Conservation (phyloP, 176 grass and related monocot genomes). For the Cenchrus purpureus region DNA sequence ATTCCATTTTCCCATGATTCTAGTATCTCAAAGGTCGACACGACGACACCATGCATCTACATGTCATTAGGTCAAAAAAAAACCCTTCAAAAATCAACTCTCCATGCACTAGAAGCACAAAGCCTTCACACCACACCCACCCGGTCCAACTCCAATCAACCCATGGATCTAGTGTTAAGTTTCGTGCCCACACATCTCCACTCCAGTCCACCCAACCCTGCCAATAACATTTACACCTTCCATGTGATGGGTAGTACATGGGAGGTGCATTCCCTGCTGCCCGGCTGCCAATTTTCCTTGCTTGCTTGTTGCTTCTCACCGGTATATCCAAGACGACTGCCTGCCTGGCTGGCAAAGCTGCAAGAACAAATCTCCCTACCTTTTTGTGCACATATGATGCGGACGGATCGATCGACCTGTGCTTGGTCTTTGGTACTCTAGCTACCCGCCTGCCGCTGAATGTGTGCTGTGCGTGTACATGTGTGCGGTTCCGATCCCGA, state of each 20-base stretch:
- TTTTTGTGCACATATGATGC: not conserved
- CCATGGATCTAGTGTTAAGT: not conserved
- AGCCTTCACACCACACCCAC: not conserved
- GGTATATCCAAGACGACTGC: not conserved
- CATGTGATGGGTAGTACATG: conserved; percentile 29
- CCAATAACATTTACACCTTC: conserved; percentile 9
- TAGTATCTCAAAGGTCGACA: not conserved
- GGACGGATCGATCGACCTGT: not conserved
- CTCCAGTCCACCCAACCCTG: not conserved
- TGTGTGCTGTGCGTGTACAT: too few species aligned
- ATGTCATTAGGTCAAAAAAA: not conserved
- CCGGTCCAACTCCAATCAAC: not conserved
- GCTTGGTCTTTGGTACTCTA: not conserved
- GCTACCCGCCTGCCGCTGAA: not conserved
- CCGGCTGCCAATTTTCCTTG: not conserved
- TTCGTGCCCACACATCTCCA: not conserved
- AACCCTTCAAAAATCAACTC: not conserved
- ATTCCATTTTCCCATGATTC: not conserved
- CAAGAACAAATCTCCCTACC: not conserved
- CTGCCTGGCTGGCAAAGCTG: not conserved
- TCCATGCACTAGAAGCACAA: not conserved
- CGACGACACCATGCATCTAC: not conserved
- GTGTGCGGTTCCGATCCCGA: too few species aligned
- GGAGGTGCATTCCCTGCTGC: not conserved
- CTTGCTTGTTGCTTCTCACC: not conserved